Percentiles rank a stretch among this genome's conserved stretches.
Conservation (phyloP, 225 moss, liverwort and hornwort genomes). For the Rhytidiadelphus loreus region DNA sequence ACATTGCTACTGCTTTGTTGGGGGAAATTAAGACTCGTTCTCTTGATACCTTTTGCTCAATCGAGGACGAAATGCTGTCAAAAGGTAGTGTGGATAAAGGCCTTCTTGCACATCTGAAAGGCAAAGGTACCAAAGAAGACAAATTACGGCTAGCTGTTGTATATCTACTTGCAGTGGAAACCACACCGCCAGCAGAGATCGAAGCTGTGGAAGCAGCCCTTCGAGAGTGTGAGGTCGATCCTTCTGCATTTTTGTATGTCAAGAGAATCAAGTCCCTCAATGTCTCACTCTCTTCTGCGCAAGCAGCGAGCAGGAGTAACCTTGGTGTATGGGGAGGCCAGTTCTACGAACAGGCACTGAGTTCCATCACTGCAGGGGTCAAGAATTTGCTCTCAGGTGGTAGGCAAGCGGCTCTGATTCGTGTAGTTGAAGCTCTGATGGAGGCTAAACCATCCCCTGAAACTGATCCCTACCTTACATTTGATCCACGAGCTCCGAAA, state of each 20-base stretch:
- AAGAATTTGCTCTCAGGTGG: conserved; percentile 93
- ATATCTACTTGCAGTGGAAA: conserved; percentile 79
- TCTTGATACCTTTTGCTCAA: conserved; percentile 70
- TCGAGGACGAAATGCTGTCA: conserved; percentile 83
- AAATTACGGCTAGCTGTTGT: conserved; percentile 90
- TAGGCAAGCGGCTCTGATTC: conserved; percentile 74
- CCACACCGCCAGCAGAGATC: conserved; percentile 60
- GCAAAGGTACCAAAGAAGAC: conserved; percentile 75
- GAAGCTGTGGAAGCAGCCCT: conserved; percentile 85
- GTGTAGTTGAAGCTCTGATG: conserved; percentile 91
- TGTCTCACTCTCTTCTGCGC: conserved; percentile 60
- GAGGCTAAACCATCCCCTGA: conserved; percentile 81
- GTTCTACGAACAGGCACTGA: conserved; percentile 83
- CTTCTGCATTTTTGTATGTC: conserved; percentile 80
- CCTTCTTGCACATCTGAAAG: conserved; percentile 55
- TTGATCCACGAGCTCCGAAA: conserved; percentile 93
- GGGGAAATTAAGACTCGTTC: conserved; percentile 81
- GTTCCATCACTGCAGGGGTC: conserved; percentile 87
- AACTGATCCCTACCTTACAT: conserved; percentile 79
- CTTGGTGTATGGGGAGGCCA: conserved; percentile 88
- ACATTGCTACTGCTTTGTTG: conserved; percentile 75
- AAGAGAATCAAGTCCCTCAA: conserved; percentile 91
- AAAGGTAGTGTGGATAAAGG: conserved; percentile 67
- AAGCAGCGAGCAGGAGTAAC: conserved; percentile 67
- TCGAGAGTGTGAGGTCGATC: conserved; percentile 76